phyloP scores from a whole-genome alignment of 768 basidiomycete species.

The Kwoniella sp. region DNA sequence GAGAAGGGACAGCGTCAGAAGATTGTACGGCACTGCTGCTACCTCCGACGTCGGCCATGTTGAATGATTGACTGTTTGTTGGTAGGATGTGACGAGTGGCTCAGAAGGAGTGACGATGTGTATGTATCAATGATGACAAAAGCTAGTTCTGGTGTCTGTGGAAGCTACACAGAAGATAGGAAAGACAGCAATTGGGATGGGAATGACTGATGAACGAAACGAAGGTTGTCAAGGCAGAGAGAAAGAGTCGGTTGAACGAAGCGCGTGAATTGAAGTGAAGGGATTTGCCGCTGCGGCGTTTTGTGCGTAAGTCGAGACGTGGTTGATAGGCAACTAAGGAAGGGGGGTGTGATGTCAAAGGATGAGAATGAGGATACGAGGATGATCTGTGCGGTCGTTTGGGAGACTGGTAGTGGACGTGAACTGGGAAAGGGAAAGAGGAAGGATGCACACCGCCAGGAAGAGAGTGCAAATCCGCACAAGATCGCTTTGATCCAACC shows the following conservation, averaged over 20 bases:
- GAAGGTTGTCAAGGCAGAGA: background rate
- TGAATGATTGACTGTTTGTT: background rate
- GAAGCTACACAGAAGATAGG: background rate
- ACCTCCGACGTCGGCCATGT: constrained; percentile 17
- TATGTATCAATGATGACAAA: constrained; percentile 7
- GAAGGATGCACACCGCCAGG: background rate
- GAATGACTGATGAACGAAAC: constrained; percentile 1
- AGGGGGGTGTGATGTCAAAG: background rate
- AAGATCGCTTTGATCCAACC: background rate
- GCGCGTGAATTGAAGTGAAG: background rate
- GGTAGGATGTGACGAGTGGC: background rate
- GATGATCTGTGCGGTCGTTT: constrained; percentile 13
- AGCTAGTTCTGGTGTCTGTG: background rate
- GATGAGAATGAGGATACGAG: background rate
- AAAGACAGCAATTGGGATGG: background rate
- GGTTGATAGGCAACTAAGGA: background rate
- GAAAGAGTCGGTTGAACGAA: background rate
- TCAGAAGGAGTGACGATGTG: background rate
- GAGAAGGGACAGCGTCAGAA: constrained; percentile 7
- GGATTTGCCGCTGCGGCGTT: background rate
- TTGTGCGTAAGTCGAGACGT: background rate
- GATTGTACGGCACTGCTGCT: constrained; percentile 6
- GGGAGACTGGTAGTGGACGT: background rate
- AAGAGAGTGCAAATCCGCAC: too few species aligned
- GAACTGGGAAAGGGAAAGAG: background rate